Evolutionary conservation across 306 rosid species (phyloP).

Genomic region (Clitoria ternatea): DNA sequence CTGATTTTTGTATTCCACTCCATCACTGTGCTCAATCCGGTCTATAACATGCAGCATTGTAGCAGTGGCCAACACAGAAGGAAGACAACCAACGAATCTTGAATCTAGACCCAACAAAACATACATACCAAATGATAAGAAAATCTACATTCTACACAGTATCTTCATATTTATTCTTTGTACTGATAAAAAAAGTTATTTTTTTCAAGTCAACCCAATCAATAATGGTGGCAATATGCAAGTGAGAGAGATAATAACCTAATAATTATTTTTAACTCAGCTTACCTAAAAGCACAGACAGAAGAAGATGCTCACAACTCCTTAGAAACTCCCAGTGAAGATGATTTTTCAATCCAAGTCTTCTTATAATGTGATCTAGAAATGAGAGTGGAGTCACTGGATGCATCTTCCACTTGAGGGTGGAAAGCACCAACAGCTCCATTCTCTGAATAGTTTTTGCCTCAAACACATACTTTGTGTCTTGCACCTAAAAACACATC

Average conservation of each 20-base stretch:
- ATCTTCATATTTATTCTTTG: conserved; percentile 3
- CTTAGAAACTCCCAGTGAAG: conserved; percentile 71
- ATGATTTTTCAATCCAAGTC: conserved; percentile 67
- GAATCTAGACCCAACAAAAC: conserved; percentile 47
- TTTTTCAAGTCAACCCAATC: neutral
- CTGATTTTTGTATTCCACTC: conserved; percentile 55
- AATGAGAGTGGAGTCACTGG: conserved; percentile 88
- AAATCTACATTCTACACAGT: neutral
- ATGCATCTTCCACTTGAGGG: conserved; percentile 93
- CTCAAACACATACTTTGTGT: conserved; percentile 57
- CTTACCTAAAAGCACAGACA: conserved; percentile 70
- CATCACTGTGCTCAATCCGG: conserved; percentile 58
- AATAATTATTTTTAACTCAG: neutral
- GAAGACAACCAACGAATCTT: conserved; percentile 71
- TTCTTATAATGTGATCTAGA: conserved; percentile 67
- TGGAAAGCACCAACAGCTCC: conserved; percentile 80
- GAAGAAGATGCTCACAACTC: conserved; percentile 71
- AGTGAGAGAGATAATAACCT: neutral
- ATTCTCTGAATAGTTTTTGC: conserved; percentile 85
- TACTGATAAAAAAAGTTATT: conserved; percentile 14
- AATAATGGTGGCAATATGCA: conserved; percentile 4
- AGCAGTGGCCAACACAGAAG: conserved; percentile 91
- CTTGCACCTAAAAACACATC: conserved; percentile 53
- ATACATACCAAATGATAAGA: neutral
- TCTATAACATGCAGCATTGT: conserved; percentile 79